Evolutionary conservation across 371 early-diverging fungal species (phyloP), one percentile per base, ranked within the genome.

Genomic region (Mortierella sp.): DNA sequence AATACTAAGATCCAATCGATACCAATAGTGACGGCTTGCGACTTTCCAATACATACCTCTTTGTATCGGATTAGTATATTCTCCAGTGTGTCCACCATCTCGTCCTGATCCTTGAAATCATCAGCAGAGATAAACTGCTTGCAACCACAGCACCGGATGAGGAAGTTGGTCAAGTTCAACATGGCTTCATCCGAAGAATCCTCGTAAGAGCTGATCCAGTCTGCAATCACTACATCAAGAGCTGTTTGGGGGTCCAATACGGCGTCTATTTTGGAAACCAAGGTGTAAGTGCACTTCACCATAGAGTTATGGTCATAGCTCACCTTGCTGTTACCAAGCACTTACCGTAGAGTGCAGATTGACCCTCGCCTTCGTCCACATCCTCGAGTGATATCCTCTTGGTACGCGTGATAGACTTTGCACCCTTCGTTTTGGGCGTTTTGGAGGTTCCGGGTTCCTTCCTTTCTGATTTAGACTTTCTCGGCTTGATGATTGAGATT

Each of bases 1-100:
- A n/a, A n/a, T n/a, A n/a, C n/a, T n/a, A n/a, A n/a, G n/a, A n/a
- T n/a, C n/a, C n/a, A n/a, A n/a, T n/a, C n/a, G n/a, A n/a, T n/a
- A n/a, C n/a, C n/a, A n/a, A n/a, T n/a, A n/a, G n/a, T n/a, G n/a
- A n/a, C n/a, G n/a, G n/a, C n/a, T n/a, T n/a, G n/a, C n/a, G n/a
- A n/a, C n/a, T n/a, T n/a, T n/a, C n/a, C 39, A 39, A 10, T 39
- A 39, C 14, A 37, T 65, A 71, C 72, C 39, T 81, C 64, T 24
- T 81, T 68, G 44, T 80, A 78, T 58, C 72, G 79, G 25, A 46
- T 28, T 47, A 81, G 63, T 44, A 86, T 57, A 19, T 27, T 58
- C 12, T 80, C 67, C 34, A 87, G 58, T 16, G 60, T 57, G 5
- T 78, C 71, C 3, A 67, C 64, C n/a, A 84, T 78, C 5, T 48